Evolutionary conservation across 192 early-diverging fungal genomes (phyloP).

Genomic region (Gorgonomyces haynaldii): DNA sequence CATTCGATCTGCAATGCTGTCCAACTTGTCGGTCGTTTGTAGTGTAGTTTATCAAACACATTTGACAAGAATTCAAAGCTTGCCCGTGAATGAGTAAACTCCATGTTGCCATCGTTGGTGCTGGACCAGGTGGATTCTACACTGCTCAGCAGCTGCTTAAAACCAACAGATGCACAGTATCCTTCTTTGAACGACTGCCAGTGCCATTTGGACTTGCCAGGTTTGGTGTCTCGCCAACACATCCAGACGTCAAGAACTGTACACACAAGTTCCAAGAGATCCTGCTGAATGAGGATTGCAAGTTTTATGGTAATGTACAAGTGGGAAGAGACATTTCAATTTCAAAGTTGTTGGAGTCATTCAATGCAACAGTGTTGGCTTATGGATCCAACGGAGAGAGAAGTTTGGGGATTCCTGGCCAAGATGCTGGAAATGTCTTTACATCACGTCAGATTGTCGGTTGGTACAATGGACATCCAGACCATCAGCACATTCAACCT

Average conservation of each 20-base stretch:
- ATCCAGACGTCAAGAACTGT: slow-evolving; percentile 94
- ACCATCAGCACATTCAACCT: slow-evolving; percentile 41
- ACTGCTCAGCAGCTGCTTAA: slow-evolving; percentile 70
- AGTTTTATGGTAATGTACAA: slow-evolving; percentile 70
- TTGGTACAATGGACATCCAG: slow-evolving; percentile 89
- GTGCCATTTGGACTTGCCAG: slow-evolving; percentile 83
- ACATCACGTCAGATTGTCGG: slow-evolving; percentile 79
- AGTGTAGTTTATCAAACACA: no score
- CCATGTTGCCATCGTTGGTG: slow-evolving; percentile 17
- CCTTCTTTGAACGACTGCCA: slow-evolving; percentile 78
- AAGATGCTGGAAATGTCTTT: slow-evolving; percentile 53
- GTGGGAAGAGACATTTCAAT: slow-evolving; percentile 37
- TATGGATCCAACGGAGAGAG: slow-evolving; percentile 75
- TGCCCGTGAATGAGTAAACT: no score
- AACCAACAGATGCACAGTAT: slow-evolving; percentile 31
- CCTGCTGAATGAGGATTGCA: slow-evolving; percentile 51
- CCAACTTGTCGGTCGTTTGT: no score
- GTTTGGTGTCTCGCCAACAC: slow-evolving; percentile 93
- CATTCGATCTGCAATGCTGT: no score
- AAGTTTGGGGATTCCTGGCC: slow-evolving; percentile 53
- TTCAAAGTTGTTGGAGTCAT: slow-evolving; percentile 16
- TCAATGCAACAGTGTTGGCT: slow-evolving; percentile 65
- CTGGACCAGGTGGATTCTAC: slow-evolving; percentile 64
- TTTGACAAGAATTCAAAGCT: no score
- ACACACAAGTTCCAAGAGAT: slow-evolving; percentile 78